Base-by-base conservation (phyloP, 2,329 filamentous ascomycete species). In the Tolypocladium album region DNA sequence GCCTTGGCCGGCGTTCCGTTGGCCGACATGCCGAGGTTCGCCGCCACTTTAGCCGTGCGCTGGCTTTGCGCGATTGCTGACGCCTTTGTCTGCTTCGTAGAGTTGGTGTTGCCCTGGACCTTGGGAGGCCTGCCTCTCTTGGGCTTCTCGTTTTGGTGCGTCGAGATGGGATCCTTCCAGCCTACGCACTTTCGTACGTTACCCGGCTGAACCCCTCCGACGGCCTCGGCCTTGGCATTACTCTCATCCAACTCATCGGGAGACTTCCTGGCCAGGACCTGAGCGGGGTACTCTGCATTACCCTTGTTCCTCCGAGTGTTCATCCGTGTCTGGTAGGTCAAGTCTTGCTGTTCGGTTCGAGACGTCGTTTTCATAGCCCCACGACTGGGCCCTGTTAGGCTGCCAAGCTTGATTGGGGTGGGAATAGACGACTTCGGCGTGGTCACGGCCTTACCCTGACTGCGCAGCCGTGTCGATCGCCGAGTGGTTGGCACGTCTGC, bases 291-390 rank as follows among this genome's bases (percentile, higher is more conserved):
- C 65, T 72, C 70, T 20, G 73, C 68, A 50, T 69, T 67, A 27
- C 71, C 72, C 67, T 64, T 72, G 64, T 75, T 75, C 62, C 63
- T 69, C 59, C 64, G 66, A 57, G 73, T 75, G 62, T 75, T 75
- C 57, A 62, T 59, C 27, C 69, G 68, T 8, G 73, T 75, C 64
- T 71, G 69, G 39, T 68, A 64, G 4, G 65, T 68, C 57, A 72
- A 60, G 45, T 74, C 70, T 50, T 73, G 70, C 55, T 73, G 69
- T 52, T 70, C 68, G 47, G 61, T 70, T 24, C 69, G 68, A 17
- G 50, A 53, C 5, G 31, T 36, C 20, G 31, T 22, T 50, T 47
- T 60, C 34, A 69, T 65, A 7, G 65, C 66, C 55, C 66, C 68
- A 39, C 68, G 61, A 1, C 65, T 59, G 15, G 60, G 55, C 13